A percentile compares a stretch with the other conserved stretches of the same genome.
These are phyloP conservation scores for Sporothrix curviconia DNA, from an alignment of 2,329 filamentous ascomycete species.

Conservation along the genomic window DNA sequence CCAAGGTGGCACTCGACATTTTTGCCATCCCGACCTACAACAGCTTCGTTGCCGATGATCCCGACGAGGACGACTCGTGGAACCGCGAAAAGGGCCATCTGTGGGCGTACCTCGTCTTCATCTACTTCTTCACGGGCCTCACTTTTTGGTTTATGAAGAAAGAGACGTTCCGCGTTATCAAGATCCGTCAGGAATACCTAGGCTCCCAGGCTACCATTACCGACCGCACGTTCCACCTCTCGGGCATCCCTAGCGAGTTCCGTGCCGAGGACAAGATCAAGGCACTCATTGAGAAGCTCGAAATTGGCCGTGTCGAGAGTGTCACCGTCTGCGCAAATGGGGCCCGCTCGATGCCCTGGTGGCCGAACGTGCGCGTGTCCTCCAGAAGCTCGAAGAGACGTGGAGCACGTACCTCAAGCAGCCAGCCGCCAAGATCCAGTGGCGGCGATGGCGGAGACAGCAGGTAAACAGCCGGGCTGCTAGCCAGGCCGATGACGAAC, in stretches of 20 bases:
- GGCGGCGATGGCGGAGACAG: slow-evolving; percentile 24
- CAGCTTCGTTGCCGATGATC: slow-evolving; percentile 9
- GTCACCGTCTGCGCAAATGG: slow-evolving; percentile 87
- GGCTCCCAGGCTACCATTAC: slow-evolving; percentile 93
- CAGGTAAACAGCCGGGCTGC: slow-evolving; percentile 28
- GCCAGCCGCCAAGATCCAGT: slow-evolving; percentile 26
- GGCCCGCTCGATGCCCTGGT: slow-evolving; percentile 70
- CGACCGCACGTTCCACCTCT: slow-evolving; percentile 85
- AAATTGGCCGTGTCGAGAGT: slow-evolving; percentile 82
- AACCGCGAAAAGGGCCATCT: slow-evolving; percentile 51
- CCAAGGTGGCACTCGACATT: slow-evolving; percentile 3
- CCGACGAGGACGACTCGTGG: slow-evolving; percentile 28
- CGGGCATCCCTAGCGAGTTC: slow-evolving; percentile 75
- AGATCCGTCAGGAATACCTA: slow-evolving; percentile 80
- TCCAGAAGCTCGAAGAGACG: slow-evolving; percentile 72
- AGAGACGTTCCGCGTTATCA: slow-evolving; percentile 80
- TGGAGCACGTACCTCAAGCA: slow-evolving; percentile 73
- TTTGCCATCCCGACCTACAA: neutral
- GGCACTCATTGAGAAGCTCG: slow-evolving; percentile 76
- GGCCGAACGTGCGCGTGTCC: slow-evolving; percentile 53
- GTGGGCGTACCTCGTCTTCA: slow-evolving; percentile 92
- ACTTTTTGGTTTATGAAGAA: slow-evolving; percentile 76
- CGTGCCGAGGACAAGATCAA: slow-evolving; percentile 78
- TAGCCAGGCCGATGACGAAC: neutral
- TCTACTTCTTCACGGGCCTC: slow-evolving; percentile 81